A percentile compares a stretch with the other conserved stretches of the same genome.
Conservation (phyloP, 345 rosid genomes). For the Zanthoxylum bungeanum region DNA sequence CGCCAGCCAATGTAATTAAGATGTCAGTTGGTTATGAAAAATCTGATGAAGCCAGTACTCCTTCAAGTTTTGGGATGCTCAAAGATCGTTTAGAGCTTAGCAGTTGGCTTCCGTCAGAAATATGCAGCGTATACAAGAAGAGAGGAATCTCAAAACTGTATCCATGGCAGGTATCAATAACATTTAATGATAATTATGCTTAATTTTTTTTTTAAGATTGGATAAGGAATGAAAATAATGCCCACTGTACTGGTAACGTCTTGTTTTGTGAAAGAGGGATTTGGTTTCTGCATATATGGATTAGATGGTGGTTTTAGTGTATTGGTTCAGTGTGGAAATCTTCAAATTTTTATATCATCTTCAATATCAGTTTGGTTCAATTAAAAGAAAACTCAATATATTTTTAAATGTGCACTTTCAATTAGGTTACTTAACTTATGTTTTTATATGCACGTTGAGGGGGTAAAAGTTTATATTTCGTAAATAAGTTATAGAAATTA, state of each 20-base stretch:
- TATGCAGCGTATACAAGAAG: slow-evolving; percentile 68
- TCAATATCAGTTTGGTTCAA: neutral
- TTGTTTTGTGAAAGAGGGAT: neutral
- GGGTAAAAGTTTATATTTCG: neutral
- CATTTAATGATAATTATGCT: neutral
- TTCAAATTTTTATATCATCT: neutral
- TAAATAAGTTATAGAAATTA: neutral
- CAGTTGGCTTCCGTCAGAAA: slow-evolving; percentile 85
- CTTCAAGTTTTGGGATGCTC: slow-evolving; percentile 52
- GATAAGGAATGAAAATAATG: neutral
- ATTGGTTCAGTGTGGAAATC: neutral
- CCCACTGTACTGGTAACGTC: neutral
- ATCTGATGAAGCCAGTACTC: slow-evolving; percentile 57
- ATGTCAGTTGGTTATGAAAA: slow-evolving; percentile 30
- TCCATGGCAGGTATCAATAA: slow-evolving; percentile 82
- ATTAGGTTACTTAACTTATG: neutral
- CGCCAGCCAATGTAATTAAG: slow-evolving; percentile 34
- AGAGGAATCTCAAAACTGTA: slow-evolving; percentile 83
- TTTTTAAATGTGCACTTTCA: neutral
- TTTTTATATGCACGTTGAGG: neutral
- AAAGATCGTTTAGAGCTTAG: slow-evolving; percentile 51
- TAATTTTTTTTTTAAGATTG: neutral
- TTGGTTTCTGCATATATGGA: neutral
- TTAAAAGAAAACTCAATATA: neutral
- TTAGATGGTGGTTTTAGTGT: neutral